Conservation (phyloP, 129 eudicot genomes). For the Ambrosia trifida region DNA sequence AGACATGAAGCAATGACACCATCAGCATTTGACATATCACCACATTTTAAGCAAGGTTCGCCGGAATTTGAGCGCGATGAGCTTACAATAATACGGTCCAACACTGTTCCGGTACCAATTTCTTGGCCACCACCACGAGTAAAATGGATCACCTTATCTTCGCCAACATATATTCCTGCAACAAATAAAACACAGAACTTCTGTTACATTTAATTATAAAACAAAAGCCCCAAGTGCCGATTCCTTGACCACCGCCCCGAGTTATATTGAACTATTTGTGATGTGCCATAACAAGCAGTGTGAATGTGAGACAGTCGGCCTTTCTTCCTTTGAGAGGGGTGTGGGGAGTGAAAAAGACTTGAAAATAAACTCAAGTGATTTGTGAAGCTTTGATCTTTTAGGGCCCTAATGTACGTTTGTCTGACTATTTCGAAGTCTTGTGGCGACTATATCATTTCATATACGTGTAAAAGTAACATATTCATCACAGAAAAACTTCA, state of each 20-base stretch:
- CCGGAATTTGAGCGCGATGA: constrained; percentile 55
- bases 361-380: not conserved
- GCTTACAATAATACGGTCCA: constrained; percentile 68
- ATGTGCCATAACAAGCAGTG: not conserved
- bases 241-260: too few relatives aligned
- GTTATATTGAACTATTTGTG: too few relatives aligned
- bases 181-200: constrained; percentile 12
- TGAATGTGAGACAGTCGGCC: not conserved
- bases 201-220: not conserved
- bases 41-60: constrained; percentile 75
- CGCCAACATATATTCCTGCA: constrained; percentile 84
- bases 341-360: not conserved
- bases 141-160: constrained; percentile 86
- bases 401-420: too few relatives aligned
- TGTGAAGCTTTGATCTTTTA: too few relatives aligned
- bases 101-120: constrained; percentile 90
- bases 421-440: too few relatives aligned
- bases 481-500: too few relatives aligned
- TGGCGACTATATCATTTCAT: too few relatives aligned
- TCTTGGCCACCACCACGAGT: constrained; percentile 91
- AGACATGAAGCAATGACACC: constrained; percentile 91
- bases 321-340: not conserved
- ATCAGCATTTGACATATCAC: constrained; percentile 58
- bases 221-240: not conserved
- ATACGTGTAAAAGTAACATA: too few relatives aligned